Percentiles rank a stretch among this genome's conserved stretches.
These are phyloP conservation scores for Trichosanthes cucumerina DNA, from an alignment of 306 rosid species.

Conservation along the genomic window DNA sequence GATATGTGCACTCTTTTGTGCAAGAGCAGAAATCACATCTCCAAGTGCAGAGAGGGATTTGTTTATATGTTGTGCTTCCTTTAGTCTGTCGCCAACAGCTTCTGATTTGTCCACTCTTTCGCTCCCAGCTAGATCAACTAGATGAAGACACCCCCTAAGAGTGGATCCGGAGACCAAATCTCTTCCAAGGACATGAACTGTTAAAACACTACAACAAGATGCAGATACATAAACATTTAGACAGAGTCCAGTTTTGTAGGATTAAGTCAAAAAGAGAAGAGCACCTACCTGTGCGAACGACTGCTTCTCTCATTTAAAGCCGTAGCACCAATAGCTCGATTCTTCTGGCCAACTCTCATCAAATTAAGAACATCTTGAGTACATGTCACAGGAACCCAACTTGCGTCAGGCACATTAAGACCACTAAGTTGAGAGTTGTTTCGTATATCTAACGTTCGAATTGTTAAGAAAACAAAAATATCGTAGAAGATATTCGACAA, in stretches of 20 bases:
- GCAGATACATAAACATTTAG: constrained; percentile 4
- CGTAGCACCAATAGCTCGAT: constrained; percentile 91
- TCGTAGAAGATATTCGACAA: background rate
- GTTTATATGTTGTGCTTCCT: constrained; percentile 94
- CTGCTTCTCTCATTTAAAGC: constrained; percentile 95
- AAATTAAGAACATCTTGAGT: constrained; percentile 83
- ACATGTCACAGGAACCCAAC: constrained; percentile 72
- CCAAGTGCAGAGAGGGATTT: constrained; percentile 96
- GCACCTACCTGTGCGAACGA: constrained; percentile 75
- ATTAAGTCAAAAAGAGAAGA: background rate
- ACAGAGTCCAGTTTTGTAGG: background rate
- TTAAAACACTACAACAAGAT: constrained; percentile 60
- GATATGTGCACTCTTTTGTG: constrained; percentile 80
- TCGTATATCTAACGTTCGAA: constrained; percentile 76
- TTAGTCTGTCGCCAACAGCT: constrained; percentile 91
- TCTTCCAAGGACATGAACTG: constrained; percentile 80
- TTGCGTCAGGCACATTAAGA: constrained; percentile 93
- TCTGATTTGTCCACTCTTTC: constrained; percentile 96
- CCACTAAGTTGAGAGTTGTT: constrained; percentile 93
- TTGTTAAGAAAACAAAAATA: constrained; percentile 36
- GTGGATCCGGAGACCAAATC: constrained; percentile 59
- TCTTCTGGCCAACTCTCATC: constrained; percentile 82
- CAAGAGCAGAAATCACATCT: constrained; percentile 92
- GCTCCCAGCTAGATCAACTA: constrained; percentile 96
- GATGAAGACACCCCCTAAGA: constrained; percentile 88